Base-by-base conservation (phyloP, 2,329 filamentous ascomycete species). In the Cladosporium sp. region DNA sequence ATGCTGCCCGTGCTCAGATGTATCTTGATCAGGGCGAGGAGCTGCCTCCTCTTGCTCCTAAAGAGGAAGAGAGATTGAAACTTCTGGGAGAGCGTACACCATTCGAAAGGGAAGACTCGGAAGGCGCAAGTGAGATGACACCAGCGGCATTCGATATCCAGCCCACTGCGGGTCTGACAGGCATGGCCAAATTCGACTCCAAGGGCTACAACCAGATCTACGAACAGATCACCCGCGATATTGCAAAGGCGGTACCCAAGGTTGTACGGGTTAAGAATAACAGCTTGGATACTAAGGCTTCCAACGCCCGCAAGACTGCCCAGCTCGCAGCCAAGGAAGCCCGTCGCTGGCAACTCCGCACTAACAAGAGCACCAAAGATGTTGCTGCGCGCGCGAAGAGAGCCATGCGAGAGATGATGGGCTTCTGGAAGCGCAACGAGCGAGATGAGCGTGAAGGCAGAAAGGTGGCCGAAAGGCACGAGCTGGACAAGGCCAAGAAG, bases 381-480 rank as follows among this genome's bases (percentile, higher is more conserved):
- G 89, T 96, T 3, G 94, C 97, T 72, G 94, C 94, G 40, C 86
- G 94, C 48, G 94, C 94, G 58, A 99, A 99, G 80, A 89, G 94
- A 65, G 93, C 93, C 59, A 99, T 99, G 94, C 86, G 94, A 71
- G 94, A 99, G 76, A 99, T 99, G 94, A 94, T 97, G 83, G 86
- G 90, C 58, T 99, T 97, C 82, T 99, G 94, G 94, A 97, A 97
- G 77, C 88, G 93, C 58, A 99, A 99, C 72, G 94, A 99, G 74
- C 89, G 93, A 54, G 94, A 99, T 71, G 94, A 99, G 72, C 90
- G 94, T 60, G 94, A 99, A 72, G 80, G 95, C 63, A 87, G 94
- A 65, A 95, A 96, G 77, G 87, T 92, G 53, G 94, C 94, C 4
- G 94, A 99, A 78, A 90, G 88, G 72, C 91, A 96, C 73, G 94